phyloP scores from a whole-genome alignment of 1,139 yeast genomes.

The Suhomyces anneliseae region DNA sequence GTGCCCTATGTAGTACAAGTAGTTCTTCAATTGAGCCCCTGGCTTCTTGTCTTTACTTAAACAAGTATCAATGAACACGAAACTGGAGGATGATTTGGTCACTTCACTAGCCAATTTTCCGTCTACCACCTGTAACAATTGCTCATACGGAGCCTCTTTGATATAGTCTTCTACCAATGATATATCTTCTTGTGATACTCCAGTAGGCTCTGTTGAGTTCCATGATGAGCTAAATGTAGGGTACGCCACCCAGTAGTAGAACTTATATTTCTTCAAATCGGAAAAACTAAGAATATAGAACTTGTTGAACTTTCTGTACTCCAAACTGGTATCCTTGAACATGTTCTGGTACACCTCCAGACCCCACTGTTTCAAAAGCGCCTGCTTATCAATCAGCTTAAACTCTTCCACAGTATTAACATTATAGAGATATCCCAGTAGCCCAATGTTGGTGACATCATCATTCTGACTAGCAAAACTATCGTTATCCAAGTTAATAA shows the following conservation, averaged over 20 bases:
- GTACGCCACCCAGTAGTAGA: conserved; percentile 86
- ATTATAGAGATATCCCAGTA: conserved; percentile 46
- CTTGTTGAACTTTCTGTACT: conserved; percentile 22
- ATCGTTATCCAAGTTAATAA: conserved; percentile 38
- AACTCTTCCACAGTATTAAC: conserved; percentile 87
- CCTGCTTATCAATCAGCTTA: conserved; percentile 61
- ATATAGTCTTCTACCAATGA: neutral
- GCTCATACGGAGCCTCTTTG: conserved; percentile 1
- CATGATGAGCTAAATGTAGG: conserved; percentile 60
- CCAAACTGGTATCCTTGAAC: conserved; percentile 10
- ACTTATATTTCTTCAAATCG: conserved; percentile 84
- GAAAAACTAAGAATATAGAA: conserved; percentile 73
- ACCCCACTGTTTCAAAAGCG: conserved; percentile 52
- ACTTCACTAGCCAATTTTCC: neutral
- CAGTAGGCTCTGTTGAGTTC: conserved; percentile 20
- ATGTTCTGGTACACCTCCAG: conserved; percentile 20
- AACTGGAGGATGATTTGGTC: conserved; percentile 13
- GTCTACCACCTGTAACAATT: conserved; percentile 16
- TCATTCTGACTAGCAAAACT: conserved; percentile 42
- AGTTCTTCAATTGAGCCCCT: conserved; percentile 66
- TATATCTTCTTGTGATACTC: neutral
- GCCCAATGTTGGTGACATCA: conserved; percentile 18
- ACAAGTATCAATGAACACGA: conserved; percentile 66
- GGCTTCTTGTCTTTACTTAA: conserved; percentile 44
- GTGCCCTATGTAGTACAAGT: conserved; percentile 53